Conservation (phyloP, 179 eudicot species). For the Drosera spatulata region DNA sequence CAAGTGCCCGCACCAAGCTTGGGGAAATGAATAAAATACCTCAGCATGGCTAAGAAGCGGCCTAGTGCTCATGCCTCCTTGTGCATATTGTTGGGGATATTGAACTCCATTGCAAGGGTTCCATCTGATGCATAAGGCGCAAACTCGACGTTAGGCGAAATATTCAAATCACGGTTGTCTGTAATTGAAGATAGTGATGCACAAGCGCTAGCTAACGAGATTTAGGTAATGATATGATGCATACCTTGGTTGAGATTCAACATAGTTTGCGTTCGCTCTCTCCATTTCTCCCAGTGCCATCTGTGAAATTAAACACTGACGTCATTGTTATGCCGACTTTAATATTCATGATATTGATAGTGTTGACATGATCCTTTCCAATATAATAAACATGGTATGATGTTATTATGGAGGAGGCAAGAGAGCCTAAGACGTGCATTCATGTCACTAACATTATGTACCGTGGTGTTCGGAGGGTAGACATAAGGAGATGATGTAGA, state of each 20-base stretch:
- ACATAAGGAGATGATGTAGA: slow-evolving; percentile 23
- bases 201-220: no score
- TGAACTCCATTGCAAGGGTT: neutral
- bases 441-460: slow-evolving; percentile 2
- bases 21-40: neutral
- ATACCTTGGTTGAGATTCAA: neutral
- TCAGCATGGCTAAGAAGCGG: neutral
- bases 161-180: no score
- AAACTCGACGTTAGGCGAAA: no score
- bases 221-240: no score
- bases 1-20: no score
- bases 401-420: neutral
- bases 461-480: slow-evolving; percentile 25
- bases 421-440: neutral
- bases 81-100: neutral
- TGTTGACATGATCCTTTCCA: neutral
- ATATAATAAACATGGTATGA: neutral
- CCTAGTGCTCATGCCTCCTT: neutral
- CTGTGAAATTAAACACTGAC: neutral
- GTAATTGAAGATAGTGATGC: no score
- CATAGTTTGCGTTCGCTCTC: neutral
- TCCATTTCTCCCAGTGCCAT: neutral
- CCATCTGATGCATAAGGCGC: no score
- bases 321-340: neutral
- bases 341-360: neutral